Conservation (phyloP, 139 green algal genomes). For the Coelastrella sp. region DNA sequence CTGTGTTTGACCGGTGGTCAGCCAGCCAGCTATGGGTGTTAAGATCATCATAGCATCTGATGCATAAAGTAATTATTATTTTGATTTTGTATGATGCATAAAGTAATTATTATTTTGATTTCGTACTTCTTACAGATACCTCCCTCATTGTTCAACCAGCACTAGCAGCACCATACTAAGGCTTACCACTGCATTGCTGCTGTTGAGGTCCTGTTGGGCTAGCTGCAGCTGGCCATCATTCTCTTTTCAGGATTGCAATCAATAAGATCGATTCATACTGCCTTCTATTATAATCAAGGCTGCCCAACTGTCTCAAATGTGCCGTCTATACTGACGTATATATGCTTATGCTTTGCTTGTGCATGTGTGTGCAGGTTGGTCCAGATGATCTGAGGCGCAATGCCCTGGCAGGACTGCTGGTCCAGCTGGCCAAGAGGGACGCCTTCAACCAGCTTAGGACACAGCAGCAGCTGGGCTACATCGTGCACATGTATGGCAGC, state of each 20-base stretch:
- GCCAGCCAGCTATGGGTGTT: no score
- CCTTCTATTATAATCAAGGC: background rate
- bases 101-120: no score
- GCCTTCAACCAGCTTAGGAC: slow-evolving; percentile 91
- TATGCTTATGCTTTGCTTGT: background rate
- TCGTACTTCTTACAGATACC: no score
- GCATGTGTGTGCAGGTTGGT: slow-evolving; percentile 66
- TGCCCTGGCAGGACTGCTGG: slow-evolving; percentile 79
- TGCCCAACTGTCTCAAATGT: background rate
- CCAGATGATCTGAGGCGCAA: slow-evolving; percentile 77
- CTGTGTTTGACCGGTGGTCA: no score
- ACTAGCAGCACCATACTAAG: no score
- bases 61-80: no score
- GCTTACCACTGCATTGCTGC: no score
- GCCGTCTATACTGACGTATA: background rate
- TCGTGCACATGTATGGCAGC: slow-evolving; percentile 41
- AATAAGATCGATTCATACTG: no score
- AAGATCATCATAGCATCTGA: no score
- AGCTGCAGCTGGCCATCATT: background rate
- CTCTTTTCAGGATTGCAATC: no score
- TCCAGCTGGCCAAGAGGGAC: slow-evolving; percentile 81
- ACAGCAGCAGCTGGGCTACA: slow-evolving; percentile 86
- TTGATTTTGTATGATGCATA: no score
- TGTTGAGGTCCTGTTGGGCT: background rate
- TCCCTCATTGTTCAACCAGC: no score